Conservation (phyloP, 2,329 filamentous ascomycete species). For the Sphaceloma murrayae region DNA sequence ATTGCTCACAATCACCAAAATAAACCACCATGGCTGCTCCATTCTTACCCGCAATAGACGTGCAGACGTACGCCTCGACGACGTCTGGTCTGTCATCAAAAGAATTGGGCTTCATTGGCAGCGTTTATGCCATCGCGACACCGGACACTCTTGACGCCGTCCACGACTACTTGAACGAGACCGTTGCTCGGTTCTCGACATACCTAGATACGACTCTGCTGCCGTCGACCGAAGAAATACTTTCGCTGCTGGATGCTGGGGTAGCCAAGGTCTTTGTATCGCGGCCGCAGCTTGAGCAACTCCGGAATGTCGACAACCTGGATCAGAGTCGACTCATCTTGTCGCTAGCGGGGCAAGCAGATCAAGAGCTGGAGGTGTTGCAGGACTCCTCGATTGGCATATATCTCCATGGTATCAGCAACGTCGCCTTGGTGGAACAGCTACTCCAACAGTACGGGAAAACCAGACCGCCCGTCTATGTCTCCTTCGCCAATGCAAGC, state of each 20-base stretch:
- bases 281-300: constrained; percentile 53
- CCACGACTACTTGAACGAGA: constrained; percentile 46
- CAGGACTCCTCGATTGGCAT: constrained; percentile 37
- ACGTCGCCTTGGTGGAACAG: constrained; percentile 35
- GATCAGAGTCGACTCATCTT: constrained; percentile 50
- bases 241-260: constrained; percentile 74
- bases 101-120: constrained; percentile 48
- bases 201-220: constrained; percentile 71
- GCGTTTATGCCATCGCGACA: constrained; percentile 46
- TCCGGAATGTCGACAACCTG: constrained; percentile 44
- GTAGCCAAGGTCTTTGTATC: constrained; percentile 76
- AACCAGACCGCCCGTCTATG: constrained; percentile 41
- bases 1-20: not conserved
- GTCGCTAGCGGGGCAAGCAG: constrained; percentile 38
- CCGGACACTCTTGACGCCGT: constrained; percentile 36
- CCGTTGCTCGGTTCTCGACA: constrained; percentile 48
- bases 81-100: constrained; percentile 43
- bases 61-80: constrained; percentile 35
- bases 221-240: constrained; percentile 58
- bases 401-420: constrained; percentile 33
- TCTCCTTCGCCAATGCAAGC: constrained; percentile 37
- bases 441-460: constrained; percentile 43
- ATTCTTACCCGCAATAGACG: constrained; percentile 42
- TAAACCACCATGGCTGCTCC: constrained; percentile 33
- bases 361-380: constrained; percentile 33